A percentile compares a stretch with the other conserved stretches of the same genome.
These are phyloP conservation scores for Mesotaenium endlicherianum DNA, from an alignment of 139 green algal genomes.

Conservation along the genomic window DNA sequence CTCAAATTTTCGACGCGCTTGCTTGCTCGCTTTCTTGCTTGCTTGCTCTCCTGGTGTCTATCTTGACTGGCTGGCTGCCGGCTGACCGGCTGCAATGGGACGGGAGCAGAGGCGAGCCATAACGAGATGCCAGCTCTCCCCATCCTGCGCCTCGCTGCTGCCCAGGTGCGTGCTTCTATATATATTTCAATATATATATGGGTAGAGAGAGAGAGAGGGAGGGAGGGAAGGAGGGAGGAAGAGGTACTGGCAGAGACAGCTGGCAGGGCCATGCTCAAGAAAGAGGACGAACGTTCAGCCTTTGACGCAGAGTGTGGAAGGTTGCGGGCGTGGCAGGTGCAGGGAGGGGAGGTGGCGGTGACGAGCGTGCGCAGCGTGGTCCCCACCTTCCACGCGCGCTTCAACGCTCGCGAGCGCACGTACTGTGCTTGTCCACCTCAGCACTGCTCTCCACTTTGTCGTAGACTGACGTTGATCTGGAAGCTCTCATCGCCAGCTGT, in stretches of 20 bases:
- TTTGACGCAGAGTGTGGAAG: no score
- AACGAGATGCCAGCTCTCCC: constrained; percentile 74
- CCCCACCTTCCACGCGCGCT: constrained; percentile 17
- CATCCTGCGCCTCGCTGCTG: constrained; percentile 63
- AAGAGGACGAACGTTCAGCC: no score
- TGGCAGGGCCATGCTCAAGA: no score
- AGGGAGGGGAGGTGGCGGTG: constrained; percentile 30
- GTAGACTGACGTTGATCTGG: no score
- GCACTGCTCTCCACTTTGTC: neutral
- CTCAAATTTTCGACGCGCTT: neutral
- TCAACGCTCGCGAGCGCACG: constrained; percentile 19
- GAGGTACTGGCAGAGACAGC: no score
- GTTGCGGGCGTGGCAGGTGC: constrained; percentile 7
- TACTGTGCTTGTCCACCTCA: neutral
- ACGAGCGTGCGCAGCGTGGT: neutral
- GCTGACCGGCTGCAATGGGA: constrained; percentile 52
- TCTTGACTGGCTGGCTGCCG: neutral
- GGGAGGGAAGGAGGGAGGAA: neutral
- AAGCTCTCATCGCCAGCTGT: no score
- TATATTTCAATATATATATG: no score
- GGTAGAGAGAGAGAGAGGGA: neutral
- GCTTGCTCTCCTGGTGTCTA: neutral
- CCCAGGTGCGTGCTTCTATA: constrained; percentile 42
- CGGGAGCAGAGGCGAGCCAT: constrained; percentile 68
- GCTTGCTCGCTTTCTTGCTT: neutral